phyloP scores from a whole-genome alignment of 192 early-diverging fungal species.

The Mortierella hygrophila region DNA sequence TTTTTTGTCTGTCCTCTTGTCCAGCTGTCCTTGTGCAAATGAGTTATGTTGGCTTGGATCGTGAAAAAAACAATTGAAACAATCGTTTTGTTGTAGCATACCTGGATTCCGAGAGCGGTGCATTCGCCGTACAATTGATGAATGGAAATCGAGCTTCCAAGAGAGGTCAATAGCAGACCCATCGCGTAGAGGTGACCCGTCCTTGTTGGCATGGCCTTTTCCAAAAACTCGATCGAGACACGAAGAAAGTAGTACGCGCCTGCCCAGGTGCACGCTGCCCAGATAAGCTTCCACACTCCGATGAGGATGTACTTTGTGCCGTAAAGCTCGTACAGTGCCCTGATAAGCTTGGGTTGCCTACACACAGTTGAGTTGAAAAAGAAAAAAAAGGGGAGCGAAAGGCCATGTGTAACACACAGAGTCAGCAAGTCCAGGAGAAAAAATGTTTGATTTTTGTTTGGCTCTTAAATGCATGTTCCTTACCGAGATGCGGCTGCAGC shows the following conservation, averaged over 20 bases:
- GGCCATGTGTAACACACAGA: neutral
- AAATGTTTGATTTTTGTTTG: neutral
- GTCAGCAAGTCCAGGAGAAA: neutral
- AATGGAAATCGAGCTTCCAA: conserved; percentile 48
- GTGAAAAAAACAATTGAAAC: conserved; percentile 2
- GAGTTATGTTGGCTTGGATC: neutral
- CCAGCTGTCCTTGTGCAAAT: neutral
- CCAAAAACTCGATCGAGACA: conserved; percentile 49
- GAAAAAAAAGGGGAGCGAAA: neutral
- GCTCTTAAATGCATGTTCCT: neutral
- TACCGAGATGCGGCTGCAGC: conserved; percentile 21
- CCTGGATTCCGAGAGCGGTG: conserved; percentile 41
- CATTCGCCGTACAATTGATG: conserved; percentile 45
- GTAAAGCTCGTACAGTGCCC: conserved; percentile 25
- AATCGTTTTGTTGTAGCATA: neutral
- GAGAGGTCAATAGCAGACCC: conserved; percentile 61
- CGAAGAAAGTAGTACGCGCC: conserved; percentile 65
- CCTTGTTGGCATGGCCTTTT: conserved; percentile 23
- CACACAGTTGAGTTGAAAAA: neutral
- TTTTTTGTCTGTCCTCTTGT: neutral
- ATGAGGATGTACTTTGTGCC: conserved; percentile 60
- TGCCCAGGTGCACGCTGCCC: conserved; percentile 70
- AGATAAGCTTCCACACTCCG: conserved; percentile 70
- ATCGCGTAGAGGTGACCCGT: conserved; percentile 68
- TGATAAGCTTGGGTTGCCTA: conserved; percentile 29